Evolutionary conservation across 2,329 filamentous ascomycete species (phyloP), one percentile per base, ranked within the genome.

Genomic region (Geosmithia flava): DNA sequence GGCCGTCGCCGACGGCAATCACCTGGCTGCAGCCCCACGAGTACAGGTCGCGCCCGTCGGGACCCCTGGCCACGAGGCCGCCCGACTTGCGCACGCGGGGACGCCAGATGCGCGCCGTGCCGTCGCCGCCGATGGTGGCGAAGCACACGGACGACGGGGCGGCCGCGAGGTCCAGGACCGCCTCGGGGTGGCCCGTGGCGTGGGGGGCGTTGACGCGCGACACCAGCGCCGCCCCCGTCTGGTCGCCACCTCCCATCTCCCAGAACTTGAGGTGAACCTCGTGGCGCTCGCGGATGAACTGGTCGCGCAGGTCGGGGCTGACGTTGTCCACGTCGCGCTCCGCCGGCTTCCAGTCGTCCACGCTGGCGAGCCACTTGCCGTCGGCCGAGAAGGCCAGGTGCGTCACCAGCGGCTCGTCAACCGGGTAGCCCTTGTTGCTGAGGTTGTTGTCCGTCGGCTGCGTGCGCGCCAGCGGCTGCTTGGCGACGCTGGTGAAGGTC

Each of bases 211-310:
- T 89, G 48, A 97, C 80, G 50, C 91, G 80, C 2, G 89, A 85
- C 47, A 87, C 81, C 11, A 98, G 71, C 51, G 86, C 81, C 73
- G 93, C 87, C 29, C 29, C 29, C 33, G 33, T 55, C 77, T 44
- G 42, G 10, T 23, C 20, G 17, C 20, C 42, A 11, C 13, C 33
- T 6, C 78, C 79, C 66, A 85, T 65, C 62, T 81, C 68, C 93
- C 93, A 98, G 62, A 98, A 93, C 61, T 95, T 96, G 46, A 98
- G 71, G 57, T 85, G 86, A 1, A 89, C 78, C 61, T 97, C 91
- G 42, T 75, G 75, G 52, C 70, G 73, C 52, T 74, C 72, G 30
- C 67, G 65, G 29, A 69, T 64, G 49, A 78, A 72, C 47, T 67
- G 72, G 54, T 65, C 68, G 52, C 59, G 63, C 50, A 57, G 55